Conservation (phyloP, 2,329 filamentous ascomycete genomes). For the Cytospora leucostoma region DNA sequence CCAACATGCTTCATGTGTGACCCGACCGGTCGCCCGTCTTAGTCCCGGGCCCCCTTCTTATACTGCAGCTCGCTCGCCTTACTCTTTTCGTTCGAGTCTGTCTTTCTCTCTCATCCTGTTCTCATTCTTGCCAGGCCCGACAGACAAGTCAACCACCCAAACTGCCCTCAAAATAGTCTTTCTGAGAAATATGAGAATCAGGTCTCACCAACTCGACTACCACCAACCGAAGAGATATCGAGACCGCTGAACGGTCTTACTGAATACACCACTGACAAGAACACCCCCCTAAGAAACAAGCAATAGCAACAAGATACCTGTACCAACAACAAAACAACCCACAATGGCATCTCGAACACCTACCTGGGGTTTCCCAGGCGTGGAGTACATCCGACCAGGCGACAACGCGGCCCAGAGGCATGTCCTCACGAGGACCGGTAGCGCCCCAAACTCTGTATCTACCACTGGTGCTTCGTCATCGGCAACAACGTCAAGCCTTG, state of each 20-base stretch:
- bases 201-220: conserved; percentile 14
- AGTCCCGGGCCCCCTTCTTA: conserved; percentile 14
- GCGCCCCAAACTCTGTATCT: conserved; percentile 6
- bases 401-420: conserved; percentile 8
- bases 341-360: conserved; percentile 25
- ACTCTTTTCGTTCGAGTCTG: neutral
- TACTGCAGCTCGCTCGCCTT: conserved; percentile 26
- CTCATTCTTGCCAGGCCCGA: conserved; percentile 3
- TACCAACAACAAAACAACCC: neutral
- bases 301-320: neutral
- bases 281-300: neutral
- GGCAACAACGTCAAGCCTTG: conserved; percentile 5
- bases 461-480: conserved; percentile 2
- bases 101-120: neutral
- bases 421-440: neutral
- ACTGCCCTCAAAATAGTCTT: neutral
- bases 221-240: conserved; percentile 24
- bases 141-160: conserved; percentile 3
- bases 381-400: conserved; percentile 17
- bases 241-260: conserved; percentile 20
- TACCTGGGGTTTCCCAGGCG: conserved; percentile 20
- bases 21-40: conserved; percentile 6
- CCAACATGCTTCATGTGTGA: neutral
- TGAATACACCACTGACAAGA: neutral
- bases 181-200: conserved; percentile 26